Evolutionary conservation across 192 early-diverging fungal genomes (phyloP), one percentile per base, ranked within the genome.

Genomic region (Funneliformis mosseae): DNA sequence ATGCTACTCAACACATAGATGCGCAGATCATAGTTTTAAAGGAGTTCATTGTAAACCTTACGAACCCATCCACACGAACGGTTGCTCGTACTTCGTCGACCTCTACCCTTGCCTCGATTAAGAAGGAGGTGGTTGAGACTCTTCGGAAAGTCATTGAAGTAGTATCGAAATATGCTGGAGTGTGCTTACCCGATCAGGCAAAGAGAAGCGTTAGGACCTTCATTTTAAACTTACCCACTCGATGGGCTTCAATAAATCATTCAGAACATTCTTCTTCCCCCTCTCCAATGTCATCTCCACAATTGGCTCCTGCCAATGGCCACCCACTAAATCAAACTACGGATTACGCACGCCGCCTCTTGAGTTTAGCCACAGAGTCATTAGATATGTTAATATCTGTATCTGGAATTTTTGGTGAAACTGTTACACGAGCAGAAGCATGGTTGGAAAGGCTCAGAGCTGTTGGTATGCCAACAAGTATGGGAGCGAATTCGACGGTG

Each of bases 81-180:
- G 79, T 72, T 25, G 77, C 85, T 12, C 77, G 83, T 0, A 76
- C 85, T 12, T 84, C 83, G 23, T 70, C 81, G 0, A 84, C 86
- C 3, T 85, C 85, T 23, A 85, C 78, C 3, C 75, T 95, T 64
- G 85, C 83, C 0, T 80, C 82, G 4, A 91, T 95, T 66, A 91
- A 93, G 76, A 91, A 90, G n/a, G 97, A 97, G 62, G 91, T 97
- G 3, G 92, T 96, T 1, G 88, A 91, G 25, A 96, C 96, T 0
- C 85, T 98, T 38, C 89, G 95, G 33, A 92, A 92, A 41, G 97
- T 96, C 1, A 94, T 98, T 5, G 94, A 93, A 55, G 91, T 98
- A 8, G 89, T 98, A 43, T 93, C 92, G 28, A 90, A 92, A 45
- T 95, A 98, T 82, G 96, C 97, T 23, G 92, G 93, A 16, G 87